These are phyloP conservation scores for Colletotrichum orchidophilum DNA, from an alignment of 2,329 filamentous ascomycete species.

Conservation along the genomic window DNA sequence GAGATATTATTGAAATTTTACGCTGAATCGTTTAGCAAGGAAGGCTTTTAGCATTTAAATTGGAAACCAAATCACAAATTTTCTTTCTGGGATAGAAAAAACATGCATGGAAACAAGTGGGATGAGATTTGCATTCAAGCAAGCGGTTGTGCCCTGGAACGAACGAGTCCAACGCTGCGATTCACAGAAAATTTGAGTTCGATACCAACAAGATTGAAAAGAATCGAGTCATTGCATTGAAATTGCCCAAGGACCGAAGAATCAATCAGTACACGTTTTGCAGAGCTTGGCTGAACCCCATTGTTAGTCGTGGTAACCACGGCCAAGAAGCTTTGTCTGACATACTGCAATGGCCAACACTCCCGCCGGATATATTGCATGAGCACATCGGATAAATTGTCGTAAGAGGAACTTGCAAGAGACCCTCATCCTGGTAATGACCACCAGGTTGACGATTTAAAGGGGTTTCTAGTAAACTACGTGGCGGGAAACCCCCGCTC, in stretches of 20 bases:
- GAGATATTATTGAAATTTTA: neutral
- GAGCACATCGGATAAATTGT: neutral
- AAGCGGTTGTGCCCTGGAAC: neutral
- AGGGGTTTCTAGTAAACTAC: neutral
- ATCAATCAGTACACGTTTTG: neutral
- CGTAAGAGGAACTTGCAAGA: neutral
- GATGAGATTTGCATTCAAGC: neutral
- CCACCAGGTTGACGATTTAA: neutral
- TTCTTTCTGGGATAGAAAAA: neutral
- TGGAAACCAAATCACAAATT: rapidly evolving
- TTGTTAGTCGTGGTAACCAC: neutral
- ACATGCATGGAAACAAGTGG: too few species aligned
- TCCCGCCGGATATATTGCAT: neutral
- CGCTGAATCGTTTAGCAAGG: neutral
- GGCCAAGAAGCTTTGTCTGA: neutral
- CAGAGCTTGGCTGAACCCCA: neutral
- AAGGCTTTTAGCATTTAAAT: neutral
- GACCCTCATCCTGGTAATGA: neutral
- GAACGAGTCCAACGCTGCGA: neutral
- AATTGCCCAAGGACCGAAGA: neutral
- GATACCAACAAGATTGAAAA: neutral
- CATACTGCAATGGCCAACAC: neutral
- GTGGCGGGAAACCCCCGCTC: neutral
- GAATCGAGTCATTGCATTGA: neutral
- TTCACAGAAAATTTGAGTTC: neutral